These are phyloP conservation scores for Botrytis elliptica DNA, from an alignment of 2,329 filamentous ascomycete species.

Conservation along the genomic window DNA sequence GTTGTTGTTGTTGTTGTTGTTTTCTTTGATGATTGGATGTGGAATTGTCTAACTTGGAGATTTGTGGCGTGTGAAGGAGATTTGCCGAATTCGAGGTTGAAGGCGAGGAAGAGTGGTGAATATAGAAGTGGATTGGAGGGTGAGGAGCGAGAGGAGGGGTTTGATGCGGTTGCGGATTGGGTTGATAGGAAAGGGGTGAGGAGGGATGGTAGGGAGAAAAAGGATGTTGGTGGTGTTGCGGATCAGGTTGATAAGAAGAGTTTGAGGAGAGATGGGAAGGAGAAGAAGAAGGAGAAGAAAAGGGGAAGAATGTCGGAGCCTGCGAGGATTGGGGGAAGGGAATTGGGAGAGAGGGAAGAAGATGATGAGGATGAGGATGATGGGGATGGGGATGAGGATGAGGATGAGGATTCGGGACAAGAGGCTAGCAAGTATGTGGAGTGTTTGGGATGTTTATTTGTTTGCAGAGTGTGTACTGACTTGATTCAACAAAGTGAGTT, in stretches of 20 bases:
- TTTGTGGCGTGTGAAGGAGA: background rate
- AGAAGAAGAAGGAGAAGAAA: constrained; percentile 27
- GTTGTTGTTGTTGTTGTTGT: too few species aligned
- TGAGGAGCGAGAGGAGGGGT: background rate
- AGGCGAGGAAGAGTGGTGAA: background rate
- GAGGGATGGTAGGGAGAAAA: background rate
- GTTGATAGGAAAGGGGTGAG: background rate
- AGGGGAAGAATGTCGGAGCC: constrained; percentile 30
- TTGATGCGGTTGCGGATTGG: background rate
- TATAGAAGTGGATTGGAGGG: background rate
- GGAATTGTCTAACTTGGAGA: background rate
- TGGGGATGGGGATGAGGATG: constrained; percentile 27
- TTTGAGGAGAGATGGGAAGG: background rate
- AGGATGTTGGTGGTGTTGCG: background rate
- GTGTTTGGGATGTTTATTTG: background rate
- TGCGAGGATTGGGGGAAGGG: background rate
- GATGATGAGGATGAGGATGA: constrained; percentile 27
- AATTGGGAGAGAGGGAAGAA: background rate
- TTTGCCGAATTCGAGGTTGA: background rate
- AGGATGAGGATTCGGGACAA: constrained; percentile 33
- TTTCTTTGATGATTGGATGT: too few species aligned
- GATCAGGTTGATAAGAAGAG: background rate
- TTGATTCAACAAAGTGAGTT: background rate
- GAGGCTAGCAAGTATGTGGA: constrained; percentile 34
- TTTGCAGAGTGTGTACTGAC: background rate